Evolutionary conservation across 768 basidiomycete genomes (phyloP).

Genomic region (Suillus fuscotomentosus): DNA sequence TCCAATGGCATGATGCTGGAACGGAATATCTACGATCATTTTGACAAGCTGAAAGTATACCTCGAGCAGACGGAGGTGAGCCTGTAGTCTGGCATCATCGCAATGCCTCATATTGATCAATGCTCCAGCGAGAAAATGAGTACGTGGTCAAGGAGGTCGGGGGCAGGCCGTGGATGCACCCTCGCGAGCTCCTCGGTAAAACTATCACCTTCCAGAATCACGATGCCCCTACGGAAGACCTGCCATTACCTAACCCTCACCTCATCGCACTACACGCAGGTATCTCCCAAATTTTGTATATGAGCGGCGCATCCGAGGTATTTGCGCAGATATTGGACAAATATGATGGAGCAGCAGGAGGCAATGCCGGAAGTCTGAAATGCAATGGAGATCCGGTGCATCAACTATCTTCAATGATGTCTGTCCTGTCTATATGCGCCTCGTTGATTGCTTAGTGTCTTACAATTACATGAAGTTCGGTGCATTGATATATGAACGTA

Average conservation of each 20-base stretch:
- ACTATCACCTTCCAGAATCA: neutral
- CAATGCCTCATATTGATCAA: neutral
- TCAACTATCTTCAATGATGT: neutral
- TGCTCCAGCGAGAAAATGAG: neutral
- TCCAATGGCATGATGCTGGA: neutral
- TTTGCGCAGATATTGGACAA: neutral
- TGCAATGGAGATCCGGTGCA: neutral
- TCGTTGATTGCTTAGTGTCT: neutral
- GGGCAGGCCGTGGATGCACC: neutral
- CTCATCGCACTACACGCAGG: neutral
- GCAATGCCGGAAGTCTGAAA: neutral
- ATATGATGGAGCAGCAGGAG: neutral
- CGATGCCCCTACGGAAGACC: neutral
- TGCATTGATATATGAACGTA: neutral
- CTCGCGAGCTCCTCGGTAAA: neutral
- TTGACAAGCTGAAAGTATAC: neutral
- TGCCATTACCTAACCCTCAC: neutral
- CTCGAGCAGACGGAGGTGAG: neutral
- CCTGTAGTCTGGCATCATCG: neutral
- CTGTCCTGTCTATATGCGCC: neutral
- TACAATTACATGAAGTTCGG: neutral
- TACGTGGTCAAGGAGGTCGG: neutral
- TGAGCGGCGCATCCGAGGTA: neutral
- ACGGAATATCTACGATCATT: neutral
- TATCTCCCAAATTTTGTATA: neutral